Conservation (phyloP, 1,139 yeast species). For the Pneumocystis oryctolagi region DNA sequence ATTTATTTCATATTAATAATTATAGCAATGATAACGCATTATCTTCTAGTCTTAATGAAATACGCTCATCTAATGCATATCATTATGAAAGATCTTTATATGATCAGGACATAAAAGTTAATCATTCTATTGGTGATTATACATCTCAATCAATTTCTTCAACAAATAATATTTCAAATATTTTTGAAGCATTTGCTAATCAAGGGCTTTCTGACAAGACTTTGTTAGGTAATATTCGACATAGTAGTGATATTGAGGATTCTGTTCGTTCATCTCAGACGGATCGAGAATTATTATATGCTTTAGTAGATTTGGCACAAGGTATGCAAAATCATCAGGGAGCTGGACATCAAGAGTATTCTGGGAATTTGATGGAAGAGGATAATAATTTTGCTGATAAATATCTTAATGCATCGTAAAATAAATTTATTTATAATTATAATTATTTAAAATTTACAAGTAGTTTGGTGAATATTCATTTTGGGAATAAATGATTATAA, state of each 20-base stretch:
- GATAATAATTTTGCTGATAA: not conserved
- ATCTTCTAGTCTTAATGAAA: not conserved
- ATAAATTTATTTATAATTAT: not conserved
- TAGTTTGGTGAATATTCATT: not conserved
- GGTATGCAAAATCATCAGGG: not conserved
- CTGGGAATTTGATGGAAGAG: not conserved
- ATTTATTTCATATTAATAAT: not conserved
- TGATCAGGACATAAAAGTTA: not conserved
- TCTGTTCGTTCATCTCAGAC: not conserved
- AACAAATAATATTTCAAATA: not conserved
- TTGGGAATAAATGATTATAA: not conserved
- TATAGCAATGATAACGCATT: not conserved
- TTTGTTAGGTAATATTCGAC: not conserved
- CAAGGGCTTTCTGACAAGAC: not conserved
- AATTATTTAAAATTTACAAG: not conserved
- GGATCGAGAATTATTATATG: not conserved
- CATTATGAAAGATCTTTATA: not conserved
- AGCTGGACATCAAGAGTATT: not conserved
- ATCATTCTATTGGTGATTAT: not conserved
- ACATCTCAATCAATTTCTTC: conserved; percentile 1
- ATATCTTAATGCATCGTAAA: not conserved
- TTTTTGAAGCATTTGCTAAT: not conserved
- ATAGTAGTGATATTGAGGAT: not conserved
- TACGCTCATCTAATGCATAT: not conserved
- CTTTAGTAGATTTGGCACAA: not conserved